phyloP scores from a whole-genome alignment of 371 early-diverging fungal genomes.

The Furculomyces boomerangus region DNA sequence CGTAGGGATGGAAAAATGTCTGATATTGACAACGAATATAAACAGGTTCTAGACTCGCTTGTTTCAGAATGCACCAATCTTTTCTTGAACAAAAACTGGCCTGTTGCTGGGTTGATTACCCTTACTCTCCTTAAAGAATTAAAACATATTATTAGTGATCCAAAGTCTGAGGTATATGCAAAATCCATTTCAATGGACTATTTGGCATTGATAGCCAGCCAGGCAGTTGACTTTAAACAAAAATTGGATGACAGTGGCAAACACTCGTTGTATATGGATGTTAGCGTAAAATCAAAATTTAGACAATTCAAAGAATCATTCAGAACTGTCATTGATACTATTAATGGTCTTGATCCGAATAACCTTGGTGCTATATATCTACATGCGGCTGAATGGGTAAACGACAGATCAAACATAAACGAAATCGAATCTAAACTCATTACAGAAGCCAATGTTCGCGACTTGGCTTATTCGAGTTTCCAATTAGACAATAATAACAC shows the following conservation, averaged over 20 bases:
- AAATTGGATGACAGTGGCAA: conserved; percentile 3
- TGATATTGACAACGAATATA: too few species aligned
- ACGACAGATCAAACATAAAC: conserved; percentile 11
- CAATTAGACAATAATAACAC: not conserved
- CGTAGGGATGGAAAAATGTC: too few species aligned
- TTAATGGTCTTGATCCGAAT: conserved; percentile 1
- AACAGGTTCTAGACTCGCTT: too few species aligned
- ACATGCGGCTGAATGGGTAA: conserved; percentile 13
- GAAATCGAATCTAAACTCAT: conserved; percentile 2
- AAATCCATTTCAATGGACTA: conserved; percentile 56
- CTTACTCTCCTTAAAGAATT: too few species aligned
- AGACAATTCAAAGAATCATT: conserved; percentile 5
- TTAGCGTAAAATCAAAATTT: not conserved
- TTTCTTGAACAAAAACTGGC: too few species aligned
- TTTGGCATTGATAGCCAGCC: conserved; percentile 42
- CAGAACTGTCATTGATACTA: conserved; percentile 7
- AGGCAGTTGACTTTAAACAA: conserved; percentile 10
- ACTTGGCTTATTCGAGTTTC: not conserved
- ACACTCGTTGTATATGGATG: conserved; percentile 1
- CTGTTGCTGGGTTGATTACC: too few species aligned
- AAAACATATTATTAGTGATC: conserved; percentile 34
- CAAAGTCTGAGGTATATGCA: conserved; percentile 34
- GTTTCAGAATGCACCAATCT: too few species aligned
- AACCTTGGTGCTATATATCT: conserved; percentile 10
- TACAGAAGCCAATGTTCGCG: not conserved